Percentiles rank a stretch among this genome's conserved stretches.
Conservation (phyloP, 1,139 yeast species). For the Kurtzmaniella quercitrusa region DNA sequence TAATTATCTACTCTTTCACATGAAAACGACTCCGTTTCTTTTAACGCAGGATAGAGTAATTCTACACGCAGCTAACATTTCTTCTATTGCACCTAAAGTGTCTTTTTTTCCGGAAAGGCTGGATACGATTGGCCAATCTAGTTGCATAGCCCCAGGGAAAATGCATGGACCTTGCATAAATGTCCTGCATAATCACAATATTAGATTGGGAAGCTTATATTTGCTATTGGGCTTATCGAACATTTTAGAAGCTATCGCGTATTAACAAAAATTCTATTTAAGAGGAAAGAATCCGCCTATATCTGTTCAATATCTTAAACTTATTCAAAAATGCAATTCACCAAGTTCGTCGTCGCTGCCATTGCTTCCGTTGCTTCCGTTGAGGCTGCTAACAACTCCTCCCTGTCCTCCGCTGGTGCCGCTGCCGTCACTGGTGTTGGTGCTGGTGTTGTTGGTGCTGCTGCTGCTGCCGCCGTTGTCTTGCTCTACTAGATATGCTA, state of each 20-base stretch:
- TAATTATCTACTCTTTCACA: too few relatives aligned
- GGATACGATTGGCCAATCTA: neutral
- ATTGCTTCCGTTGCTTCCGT: slow-evolving; percentile 47
- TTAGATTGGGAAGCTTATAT: neutral
- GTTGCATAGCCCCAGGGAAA: neutral
- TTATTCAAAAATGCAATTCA: slow-evolving; percentile 48
- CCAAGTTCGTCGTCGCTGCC: slow-evolving; percentile 47
- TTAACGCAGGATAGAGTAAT: neutral
- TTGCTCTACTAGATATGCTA: slow-evolving; percentile 49
- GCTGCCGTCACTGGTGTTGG: slow-evolving; percentile 39
- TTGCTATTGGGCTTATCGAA: neutral
- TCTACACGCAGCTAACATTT: neutral
- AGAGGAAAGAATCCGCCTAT: neutral
- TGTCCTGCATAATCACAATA: neutral
- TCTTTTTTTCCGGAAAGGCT: neutral
- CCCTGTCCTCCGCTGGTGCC: slow-evolving; percentile 28
- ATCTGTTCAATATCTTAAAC: neutral
- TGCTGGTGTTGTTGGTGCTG: slow-evolving; percentile 70
- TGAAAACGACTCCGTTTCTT: neutral
- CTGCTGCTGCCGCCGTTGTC: slow-evolving; percentile 72
- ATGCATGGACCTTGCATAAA: neutral
- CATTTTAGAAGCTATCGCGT: neutral
- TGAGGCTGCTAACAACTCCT: slow-evolving; percentile 36
- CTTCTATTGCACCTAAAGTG: neutral
- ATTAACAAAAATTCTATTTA: neutral